These are phyloP conservation scores for Auricularia cornea DNA, from an alignment of 768 basidiomycete species.

Conservation along the genomic window DNA sequence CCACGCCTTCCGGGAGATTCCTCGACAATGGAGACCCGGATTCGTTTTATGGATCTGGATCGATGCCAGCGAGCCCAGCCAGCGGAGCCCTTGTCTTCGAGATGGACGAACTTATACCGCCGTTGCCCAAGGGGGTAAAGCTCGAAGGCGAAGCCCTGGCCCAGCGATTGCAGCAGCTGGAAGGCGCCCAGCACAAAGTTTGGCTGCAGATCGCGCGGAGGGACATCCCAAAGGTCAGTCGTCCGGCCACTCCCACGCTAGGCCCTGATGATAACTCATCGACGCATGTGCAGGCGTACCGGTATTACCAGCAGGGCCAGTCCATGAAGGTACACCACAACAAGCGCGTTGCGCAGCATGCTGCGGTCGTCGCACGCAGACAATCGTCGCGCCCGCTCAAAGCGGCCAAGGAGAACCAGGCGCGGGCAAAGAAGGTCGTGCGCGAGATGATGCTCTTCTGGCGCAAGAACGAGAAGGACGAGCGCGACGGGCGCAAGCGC, in stretches of 20 bases:
- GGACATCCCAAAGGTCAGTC: slow-evolving; percentile 70
- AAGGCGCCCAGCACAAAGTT: slow-evolving; percentile 79
- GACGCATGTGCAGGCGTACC: slow-evolving; percentile 53
- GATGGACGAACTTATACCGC: slow-evolving; percentile 59
- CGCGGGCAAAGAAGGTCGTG: slow-evolving; percentile 81
- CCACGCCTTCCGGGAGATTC: slow-evolving; percentile 54
- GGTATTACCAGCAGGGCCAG: slow-evolving; percentile 60
- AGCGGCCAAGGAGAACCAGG: slow-evolving; percentile 72
- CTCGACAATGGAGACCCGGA: slow-evolving; percentile 1
- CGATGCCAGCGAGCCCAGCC: slow-evolving; percentile 51
- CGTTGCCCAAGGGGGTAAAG: slow-evolving; percentile 68
- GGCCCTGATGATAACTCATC: slow-evolving; percentile 2
- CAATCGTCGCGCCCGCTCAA: slow-evolving; percentile 70
- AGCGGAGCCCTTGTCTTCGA: slow-evolving; percentile 60
- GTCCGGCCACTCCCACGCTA: not conserved
- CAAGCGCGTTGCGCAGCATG: slow-evolving; percentile 67
- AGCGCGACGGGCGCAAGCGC: slow-evolving; percentile 82
- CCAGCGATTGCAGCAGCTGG: slow-evolving; percentile 67
- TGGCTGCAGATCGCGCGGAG: slow-evolving; percentile 83
- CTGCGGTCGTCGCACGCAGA: slow-evolving; percentile 65
- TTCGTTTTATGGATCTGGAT: not conserved
- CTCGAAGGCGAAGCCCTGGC: slow-evolving; percentile 62
- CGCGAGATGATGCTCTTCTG: slow-evolving; percentile 95
- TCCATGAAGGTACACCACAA: slow-evolving; percentile 57
- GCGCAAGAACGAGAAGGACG: slow-evolving; percentile 97